Percentiles rank a stretch among this genome's conserved stretches.
Evolutionary conservation across 306 rosid genomes (phyloP).

Genomic region (Albizia julibrissin): DNA sequence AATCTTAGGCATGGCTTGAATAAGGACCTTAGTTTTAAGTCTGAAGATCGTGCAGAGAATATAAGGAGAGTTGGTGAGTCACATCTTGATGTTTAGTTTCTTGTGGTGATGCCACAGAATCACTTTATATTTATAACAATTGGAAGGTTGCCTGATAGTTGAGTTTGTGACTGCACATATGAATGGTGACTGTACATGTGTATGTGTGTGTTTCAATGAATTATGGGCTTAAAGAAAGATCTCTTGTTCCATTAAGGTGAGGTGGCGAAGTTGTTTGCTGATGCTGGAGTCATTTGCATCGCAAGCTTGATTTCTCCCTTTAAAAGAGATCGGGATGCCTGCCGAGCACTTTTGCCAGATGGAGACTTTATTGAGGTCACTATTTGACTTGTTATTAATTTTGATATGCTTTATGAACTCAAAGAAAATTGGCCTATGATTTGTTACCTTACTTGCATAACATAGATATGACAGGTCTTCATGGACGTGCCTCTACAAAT

Average conservation of each 20-base stretch:
- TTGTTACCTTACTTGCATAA: constrained; percentile 19
- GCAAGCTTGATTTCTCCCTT: constrained; percentile 84
- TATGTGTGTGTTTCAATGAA: not conserved
- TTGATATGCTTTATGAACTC: not conserved
- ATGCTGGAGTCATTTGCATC: constrained; percentile 77
- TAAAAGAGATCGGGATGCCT: constrained; percentile 68
- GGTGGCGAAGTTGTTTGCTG: constrained; percentile 82
- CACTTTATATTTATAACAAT: not conserved
- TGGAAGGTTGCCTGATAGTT: not conserved
- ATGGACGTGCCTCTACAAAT: constrained; percentile 73
- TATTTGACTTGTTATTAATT: constrained; percentile 9
- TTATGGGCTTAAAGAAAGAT: not conserved
- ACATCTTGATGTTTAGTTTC: not conserved
- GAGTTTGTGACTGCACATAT: not conserved
- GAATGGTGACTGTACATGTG: not conserved
- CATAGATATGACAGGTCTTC: constrained; percentile 54
- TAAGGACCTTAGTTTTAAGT: constrained; percentile 64
- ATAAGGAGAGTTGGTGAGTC: constrained; percentile 72
- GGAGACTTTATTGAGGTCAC: constrained; percentile 75
- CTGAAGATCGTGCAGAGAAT: constrained; percentile 79
- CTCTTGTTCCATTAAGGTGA: constrained; percentile 47
- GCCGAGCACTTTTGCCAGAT: constrained; percentile 64
- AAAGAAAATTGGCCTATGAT: not conserved
- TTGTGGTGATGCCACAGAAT: not conserved
- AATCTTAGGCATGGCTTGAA: constrained; percentile 80